A percentile compares a stretch with the other conserved stretches of the same genome.
Evolutionary conservation across 768 basidiomycete genomes (phyloP).

Genomic region (Serendipita sp.): DNA sequence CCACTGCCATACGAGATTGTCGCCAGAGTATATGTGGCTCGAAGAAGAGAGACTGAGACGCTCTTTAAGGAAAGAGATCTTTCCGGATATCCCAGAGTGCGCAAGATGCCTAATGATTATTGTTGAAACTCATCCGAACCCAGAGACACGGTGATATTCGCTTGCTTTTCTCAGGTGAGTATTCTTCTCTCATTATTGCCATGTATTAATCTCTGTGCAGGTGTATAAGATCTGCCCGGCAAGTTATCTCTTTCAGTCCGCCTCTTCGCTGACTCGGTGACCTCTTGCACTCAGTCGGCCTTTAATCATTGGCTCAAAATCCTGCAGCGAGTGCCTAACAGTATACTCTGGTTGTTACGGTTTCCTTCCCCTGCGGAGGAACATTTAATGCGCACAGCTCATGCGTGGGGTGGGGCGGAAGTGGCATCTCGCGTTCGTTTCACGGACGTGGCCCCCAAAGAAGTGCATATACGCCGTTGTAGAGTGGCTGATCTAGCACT

Average conservation of each 20-base stretch:
- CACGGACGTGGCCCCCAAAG: conserved; percentile 34
- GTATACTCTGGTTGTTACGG: conserved; percentile 38
- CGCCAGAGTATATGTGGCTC: conserved; percentile 21
- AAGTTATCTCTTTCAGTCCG: conserved; percentile 12
- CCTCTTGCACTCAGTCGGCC: conserved; percentile 19
- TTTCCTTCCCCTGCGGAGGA: conserved; percentile 34
- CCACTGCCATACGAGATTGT: conserved; percentile 12
- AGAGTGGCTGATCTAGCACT: conserved; percentile 35
- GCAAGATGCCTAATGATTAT: conserved; percentile 10
- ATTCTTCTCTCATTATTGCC: neutral
- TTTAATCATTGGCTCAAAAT: conserved; percentile 37
- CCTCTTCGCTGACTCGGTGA: conserved; percentile 10
- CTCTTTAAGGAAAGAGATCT: conserved; percentile 25
- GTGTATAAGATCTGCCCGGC: conserved; percentile 34
- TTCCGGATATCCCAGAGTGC: conserved; percentile 30
- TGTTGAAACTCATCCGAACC: neutral
- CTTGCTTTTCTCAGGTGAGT: conserved; percentile 37
- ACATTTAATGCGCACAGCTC: conserved; percentile 28
- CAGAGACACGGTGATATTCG: conserved; percentile 32
- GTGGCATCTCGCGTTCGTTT: conserved; percentile 32
- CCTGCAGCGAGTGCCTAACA: conserved; percentile 27
- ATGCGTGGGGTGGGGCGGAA: conserved; percentile 30
- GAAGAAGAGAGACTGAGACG: conserved; percentile 26
- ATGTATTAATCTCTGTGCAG: conserved; percentile 17
- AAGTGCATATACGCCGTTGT: conserved; percentile 29